Conservation (phyloP, 805 yeast species). For the Spathaspora girioi region DNA sequence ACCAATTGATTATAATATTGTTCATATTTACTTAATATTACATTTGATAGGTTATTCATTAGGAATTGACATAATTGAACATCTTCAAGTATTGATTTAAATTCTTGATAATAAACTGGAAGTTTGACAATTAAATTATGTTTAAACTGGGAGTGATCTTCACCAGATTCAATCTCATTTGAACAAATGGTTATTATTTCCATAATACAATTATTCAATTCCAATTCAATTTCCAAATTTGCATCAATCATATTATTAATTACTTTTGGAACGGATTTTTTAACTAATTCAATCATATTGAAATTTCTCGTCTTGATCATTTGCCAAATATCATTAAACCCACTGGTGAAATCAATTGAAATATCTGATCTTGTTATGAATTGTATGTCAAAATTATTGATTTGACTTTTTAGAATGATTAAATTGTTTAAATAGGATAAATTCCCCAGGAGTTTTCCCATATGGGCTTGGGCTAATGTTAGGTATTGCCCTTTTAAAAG, state of each 20-base stretch:
- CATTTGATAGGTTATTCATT: slow-evolving; percentile 38
- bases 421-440: slow-evolving; percentile 71
- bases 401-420: slow-evolving; percentile 63
- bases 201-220: slow-evolving; percentile 67
- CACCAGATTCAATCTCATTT: slow-evolving; percentile 45
- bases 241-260: slow-evolving; percentile 82
- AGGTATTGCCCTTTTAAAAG: slow-evolving; percentile 55
- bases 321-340: slow-evolving; percentile 48
- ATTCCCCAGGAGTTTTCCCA: slow-evolving; percentile 55
- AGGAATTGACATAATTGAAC: slow-evolving; percentile 32
- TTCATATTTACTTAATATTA: slow-evolving; percentile 56
- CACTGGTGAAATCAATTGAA: slow-evolving; percentile 72
- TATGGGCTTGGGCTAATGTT: slow-evolving; percentile 38
- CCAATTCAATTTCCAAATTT: slow-evolving; percentile 64
- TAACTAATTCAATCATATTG: slow-evolving; percentile 50
- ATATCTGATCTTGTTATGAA: slow-evolving; percentile 61
- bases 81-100: slow-evolving; percentile 56
- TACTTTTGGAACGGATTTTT: slow-evolving; percentile 73
- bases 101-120: slow-evolving; percentile 52
- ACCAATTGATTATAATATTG: slow-evolving; percentile 39
- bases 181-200: slow-evolving; percentile 55
- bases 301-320: slow-evolving; percentile 40
- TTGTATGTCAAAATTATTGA: slow-evolving; percentile 76
- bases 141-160: slow-evolving; percentile 40
- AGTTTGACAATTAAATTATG: slow-evolving; percentile 49